Evolutionary conservation across 2,329 filamentous ascomycete genomes (phyloP), one percentile per base, ranked within the genome.

Genomic region (Fusarium sp.): DNA sequence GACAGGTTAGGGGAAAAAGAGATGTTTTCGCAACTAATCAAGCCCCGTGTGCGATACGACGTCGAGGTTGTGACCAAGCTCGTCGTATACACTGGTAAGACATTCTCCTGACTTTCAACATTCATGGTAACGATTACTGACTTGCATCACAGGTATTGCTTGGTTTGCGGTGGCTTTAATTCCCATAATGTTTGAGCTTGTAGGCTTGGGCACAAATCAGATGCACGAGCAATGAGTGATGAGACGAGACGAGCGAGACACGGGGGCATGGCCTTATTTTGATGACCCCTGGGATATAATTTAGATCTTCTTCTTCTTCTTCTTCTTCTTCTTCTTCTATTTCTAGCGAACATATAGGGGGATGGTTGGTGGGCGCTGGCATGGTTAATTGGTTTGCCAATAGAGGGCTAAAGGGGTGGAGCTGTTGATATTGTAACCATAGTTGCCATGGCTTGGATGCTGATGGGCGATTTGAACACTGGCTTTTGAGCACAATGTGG

Each of bases 1-100:
- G 79, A 84, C 39, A 82, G 84, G 66, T 69, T 84, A 23, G 87
- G 87, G 43, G 89, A 93, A 73, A 84, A 82, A 66, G 90, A 96
- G 72, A 88, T 98, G 74, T 97, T 98, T 75, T 89, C 88, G 39
- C 87, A 84, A 72, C 82, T 98, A 51, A 88, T 93, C 62, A 92
- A 90, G 77, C 93, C 95, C 44, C 87, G 95, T 66, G 93, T 97
- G 57, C 84, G 93, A 68, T 99, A 98, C 72, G 95, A 99, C 76
- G 94, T 98, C n/a, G 95, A 99, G 76, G 94, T 99, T 35, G 90
- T 99, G 33, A 98, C 95, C 6, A 98, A 97, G 78, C 77, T 99
- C 58, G 90, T 99, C 69, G 92, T 99, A 21, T 99, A 99, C 78
- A 85, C 90, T 56, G 95, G 94, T 92, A 78, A 76, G 43, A 33